phyloP scores from a whole-genome alignment of 2,329 filamentous ascomycete species.

The Stenocarpella maydis region DNA sequence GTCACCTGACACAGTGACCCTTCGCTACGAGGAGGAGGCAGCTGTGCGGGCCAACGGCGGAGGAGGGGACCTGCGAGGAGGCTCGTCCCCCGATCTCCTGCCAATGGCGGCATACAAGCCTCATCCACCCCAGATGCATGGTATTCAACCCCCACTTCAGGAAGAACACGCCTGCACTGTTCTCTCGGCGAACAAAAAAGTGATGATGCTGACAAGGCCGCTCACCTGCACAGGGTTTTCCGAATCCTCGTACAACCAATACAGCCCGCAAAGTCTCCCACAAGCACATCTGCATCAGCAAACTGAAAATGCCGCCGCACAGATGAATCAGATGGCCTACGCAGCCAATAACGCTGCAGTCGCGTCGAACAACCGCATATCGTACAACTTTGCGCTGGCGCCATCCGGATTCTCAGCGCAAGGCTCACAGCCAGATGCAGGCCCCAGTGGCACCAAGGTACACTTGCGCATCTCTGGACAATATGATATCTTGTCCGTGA shows the following conservation, averaged over 20 bases:
- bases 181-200: too few species aligned
- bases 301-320: conserved; percentile 58
- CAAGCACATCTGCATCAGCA: conserved; percentile 48
- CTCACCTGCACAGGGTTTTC: conserved; percentile 42
- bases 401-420: conserved; percentile 69
- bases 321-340: conserved; percentile 65
- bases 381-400: conserved; percentile 66
- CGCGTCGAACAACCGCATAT: conserved; percentile 44
- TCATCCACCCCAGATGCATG: conserved; percentile 79
- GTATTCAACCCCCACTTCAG: conserved; percentile 62
- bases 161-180: not conserved
- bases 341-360: conserved; percentile 65
- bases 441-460: conserved; percentile 74
- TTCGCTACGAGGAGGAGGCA: conserved; percentile 64
- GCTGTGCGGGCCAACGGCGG: conserved; percentile 60
- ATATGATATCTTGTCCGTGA: conserved; percentile 73
- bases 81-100: conserved; percentile 66
- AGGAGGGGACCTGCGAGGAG: conserved; percentile 58
- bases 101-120: conserved; percentile 88
- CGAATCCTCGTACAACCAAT: conserved; percentile 63
- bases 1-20: conserved; percentile 64
- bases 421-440: conserved; percentile 71
- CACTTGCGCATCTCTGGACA: conserved; percentile 77
- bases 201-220: conserved; percentile 1
- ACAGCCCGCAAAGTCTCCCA: conserved; percentile 51